Evolutionary conservation across 371 early-diverging fungal genomes (phyloP), one percentile per base, ranked within the genome.

Genomic region (Circinella minor): DNA sequence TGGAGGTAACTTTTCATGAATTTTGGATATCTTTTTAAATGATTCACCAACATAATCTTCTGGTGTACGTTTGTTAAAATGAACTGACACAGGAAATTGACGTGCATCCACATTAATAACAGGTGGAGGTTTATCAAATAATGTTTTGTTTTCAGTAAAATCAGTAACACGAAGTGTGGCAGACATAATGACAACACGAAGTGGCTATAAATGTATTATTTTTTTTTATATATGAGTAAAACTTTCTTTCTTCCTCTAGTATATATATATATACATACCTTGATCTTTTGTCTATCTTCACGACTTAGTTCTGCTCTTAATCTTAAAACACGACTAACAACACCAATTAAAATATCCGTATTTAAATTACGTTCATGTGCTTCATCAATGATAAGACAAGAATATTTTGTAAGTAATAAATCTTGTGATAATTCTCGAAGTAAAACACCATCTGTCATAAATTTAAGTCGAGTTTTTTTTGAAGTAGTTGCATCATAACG

Each of bases 391-490:
- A 99, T 94, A 34, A 99, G 91, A 27, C 90, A 94, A 1, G 97
- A 95, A 77, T 99, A 99, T 77, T 94, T 90, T 15, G 91, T 86
- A 36, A 99, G 78, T 43, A 98, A 77, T 36, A 97, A 81, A 74
- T 99, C 99, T 57, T 84, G 81, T 11, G 94, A 89, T 67, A 98
- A 81, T 79, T 99, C 99, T 62, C 96, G 91, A 18, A 99, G 84
- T 65, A 99, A 83, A 59, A 99, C 96, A 87, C 99, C 99, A 82
- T 99, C 99, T 2, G 99, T 99, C 95, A 99, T 95, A 71, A 99
- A 97, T 81, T 98, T 97, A 73, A 99, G 94, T 14, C 92, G 86
- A 0, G 99, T 98, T 15, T 90, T 83, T 3, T 78, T 69, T 5
- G 89, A 89, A 1, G 88, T 84, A 0, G 90, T 93, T 4, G 90